phyloP scores from a whole-genome alignment of 768 basidiomycete genomes.

The Sarcodon aspratus region DNA sequence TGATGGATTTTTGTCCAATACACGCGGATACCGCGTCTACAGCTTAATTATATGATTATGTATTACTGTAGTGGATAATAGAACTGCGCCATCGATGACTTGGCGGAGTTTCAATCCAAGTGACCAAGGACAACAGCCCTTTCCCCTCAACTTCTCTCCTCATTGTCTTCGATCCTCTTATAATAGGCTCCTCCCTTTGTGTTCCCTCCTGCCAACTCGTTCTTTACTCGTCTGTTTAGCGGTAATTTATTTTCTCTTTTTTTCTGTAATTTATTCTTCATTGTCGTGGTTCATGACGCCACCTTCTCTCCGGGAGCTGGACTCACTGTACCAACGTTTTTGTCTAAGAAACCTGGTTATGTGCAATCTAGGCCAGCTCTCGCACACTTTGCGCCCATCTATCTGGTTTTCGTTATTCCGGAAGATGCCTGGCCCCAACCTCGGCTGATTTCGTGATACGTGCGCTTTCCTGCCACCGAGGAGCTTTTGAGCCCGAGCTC shows the following conservation, averaged over 20 bases:
- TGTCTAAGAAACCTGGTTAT: no score
- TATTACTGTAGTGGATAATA: no score
- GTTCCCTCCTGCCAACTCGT: constrained; percentile 5
- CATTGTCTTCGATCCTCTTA: constrained; percentile 17
- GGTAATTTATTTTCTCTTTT: neutral
- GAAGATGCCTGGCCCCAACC: no score
- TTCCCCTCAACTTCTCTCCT: constrained; percentile 17
- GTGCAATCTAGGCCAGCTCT: constrained; percentile 1
- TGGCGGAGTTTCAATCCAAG: no score
- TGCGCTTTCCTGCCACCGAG: constrained; percentile 7
- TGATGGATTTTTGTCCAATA: no score
- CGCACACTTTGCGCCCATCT: constrained; percentile 4
- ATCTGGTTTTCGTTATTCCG: constrained; percentile 5
- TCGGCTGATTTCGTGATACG: constrained; percentile 3
- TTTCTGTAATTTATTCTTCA: neutral
- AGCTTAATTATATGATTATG: no score
- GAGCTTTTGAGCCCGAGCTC: constrained; percentile 7
- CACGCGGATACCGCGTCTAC: no score
- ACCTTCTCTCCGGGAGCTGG: neutral
- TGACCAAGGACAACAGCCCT: constrained; percentile 7
- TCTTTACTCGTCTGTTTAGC: constrained; percentile 3
- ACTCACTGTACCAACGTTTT: neutral
- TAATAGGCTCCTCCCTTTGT: constrained; percentile 15
- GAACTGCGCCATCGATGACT: no score
- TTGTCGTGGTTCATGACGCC: neutral